Conservation (phyloP, 345 rosid species). For the Barbarea vulgaris region DNA sequence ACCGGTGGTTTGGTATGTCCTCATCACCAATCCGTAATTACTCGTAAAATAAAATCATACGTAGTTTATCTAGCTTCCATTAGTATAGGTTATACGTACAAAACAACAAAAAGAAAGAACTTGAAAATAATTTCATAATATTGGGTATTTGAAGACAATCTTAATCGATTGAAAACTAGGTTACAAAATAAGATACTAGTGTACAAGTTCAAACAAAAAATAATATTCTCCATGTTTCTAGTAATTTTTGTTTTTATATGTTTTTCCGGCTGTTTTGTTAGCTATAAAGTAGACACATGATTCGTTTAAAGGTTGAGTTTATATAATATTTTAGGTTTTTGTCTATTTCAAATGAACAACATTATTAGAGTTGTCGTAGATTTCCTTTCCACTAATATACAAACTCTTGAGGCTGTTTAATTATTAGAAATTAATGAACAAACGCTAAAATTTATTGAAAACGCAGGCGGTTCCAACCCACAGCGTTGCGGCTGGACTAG, state of each 20-base stretch:
- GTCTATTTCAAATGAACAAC: background rate
- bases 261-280: background rate
- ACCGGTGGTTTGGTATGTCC: constrained; percentile 85
- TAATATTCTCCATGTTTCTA: background rate
- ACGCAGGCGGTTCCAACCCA: constrained; percentile 73
- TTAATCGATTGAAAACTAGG: background rate
- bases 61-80: background rate
- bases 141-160: constrained; percentile 9
- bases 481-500: constrained; percentile 76
- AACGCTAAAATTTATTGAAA: constrained; percentile 16
- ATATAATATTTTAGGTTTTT: background rate
- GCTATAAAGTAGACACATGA: background rate
- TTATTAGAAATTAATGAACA: background rate
- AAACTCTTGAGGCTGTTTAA: background rate
- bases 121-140: background rate
- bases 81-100: background rate
- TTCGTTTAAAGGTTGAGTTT: background rate
- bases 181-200: background rate
- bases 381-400: background rate
- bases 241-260: background rate
- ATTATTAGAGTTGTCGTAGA: background rate
- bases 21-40: background rate
- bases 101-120: background rate
- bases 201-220: background rate
- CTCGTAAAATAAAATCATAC: background rate